These are phyloP conservation scores for Suillus discolor DNA, from an alignment of 768 basidiomycete species.

Conservation along the genomic window DNA sequence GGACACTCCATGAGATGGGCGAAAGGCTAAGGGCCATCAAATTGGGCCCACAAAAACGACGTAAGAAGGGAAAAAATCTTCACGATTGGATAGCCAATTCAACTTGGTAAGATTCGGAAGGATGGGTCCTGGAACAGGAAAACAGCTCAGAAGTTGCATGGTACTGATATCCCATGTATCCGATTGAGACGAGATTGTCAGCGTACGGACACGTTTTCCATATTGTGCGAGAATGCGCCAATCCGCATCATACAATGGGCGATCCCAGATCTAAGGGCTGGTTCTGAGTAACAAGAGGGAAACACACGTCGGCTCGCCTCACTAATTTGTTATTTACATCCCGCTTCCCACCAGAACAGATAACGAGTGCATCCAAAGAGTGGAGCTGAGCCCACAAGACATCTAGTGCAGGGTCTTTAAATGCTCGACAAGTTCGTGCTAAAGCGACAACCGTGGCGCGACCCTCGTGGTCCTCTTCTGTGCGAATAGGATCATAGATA, in stretches of 20 bases:
- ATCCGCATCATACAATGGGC: conserved; percentile 7
- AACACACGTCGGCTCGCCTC: background rate
- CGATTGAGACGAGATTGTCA: background rate
- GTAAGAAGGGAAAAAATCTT: conserved; percentile 1
- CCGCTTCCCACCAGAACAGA: conserved; percentile 6
- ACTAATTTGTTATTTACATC: background rate
- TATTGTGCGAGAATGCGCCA: conserved; percentile 6
- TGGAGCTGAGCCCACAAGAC: conserved; percentile 11
- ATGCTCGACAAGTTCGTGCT: conserved; percentile 9
- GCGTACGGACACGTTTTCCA: conserved; percentile 1
- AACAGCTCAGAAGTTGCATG: background rate
- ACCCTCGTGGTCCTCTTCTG: background rate
- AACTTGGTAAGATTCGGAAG: conserved; percentile 31
- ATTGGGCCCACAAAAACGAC: background rate
- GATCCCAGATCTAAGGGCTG: background rate
- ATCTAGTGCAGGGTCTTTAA: conserved; percentile 10
- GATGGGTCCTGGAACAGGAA: conserved; percentile 14
- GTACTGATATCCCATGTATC: background rate
- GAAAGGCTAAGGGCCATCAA: background rate
- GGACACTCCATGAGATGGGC: background rate
- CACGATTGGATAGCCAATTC: conserved; percentile 17
- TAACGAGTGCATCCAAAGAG: conserved; percentile 7
- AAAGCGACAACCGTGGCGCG: background rate
- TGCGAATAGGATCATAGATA: conserved; percentile 12
- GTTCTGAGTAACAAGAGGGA: background rate